A percentile compares a stretch with the other conserved stretches of the same genome.
phyloP scores from a whole-genome alignment of 495 filamentous ascomycete genomes.

The Aspergillus diversus region DNA sequence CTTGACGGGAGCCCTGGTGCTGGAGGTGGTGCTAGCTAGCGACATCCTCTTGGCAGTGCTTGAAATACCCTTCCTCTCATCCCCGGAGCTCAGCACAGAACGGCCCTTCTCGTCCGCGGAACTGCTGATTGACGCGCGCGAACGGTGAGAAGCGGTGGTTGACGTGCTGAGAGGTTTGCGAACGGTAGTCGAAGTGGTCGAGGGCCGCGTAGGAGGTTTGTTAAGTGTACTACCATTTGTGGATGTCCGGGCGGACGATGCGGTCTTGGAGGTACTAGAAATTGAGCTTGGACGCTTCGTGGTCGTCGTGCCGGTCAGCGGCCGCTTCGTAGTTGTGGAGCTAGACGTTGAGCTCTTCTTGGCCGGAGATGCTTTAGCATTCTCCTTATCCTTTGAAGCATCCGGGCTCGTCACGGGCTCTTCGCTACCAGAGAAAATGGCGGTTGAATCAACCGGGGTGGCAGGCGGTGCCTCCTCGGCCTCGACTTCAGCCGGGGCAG shows the following conservation, averaged over 20 bases:
- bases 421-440: constrained; percentile 42
- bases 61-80: constrained; percentile 50
- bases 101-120: constrained; percentile 53
- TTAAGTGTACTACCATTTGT: constrained; percentile 41
- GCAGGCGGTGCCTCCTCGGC: constrained; percentile 41
- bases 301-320: constrained; percentile 35
- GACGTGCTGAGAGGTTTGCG: constrained; percentile 46
- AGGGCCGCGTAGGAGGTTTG: constrained; percentile 49
- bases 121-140: constrained; percentile 50
- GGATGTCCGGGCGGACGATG: constrained; percentile 34
- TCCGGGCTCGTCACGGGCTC: constrained; percentile 46
- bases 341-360: constrained; percentile 34
- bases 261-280: constrained; percentile 35
- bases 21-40: constrained; percentile 41
- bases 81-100: constrained; percentile 49
- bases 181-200: constrained; percentile 38
- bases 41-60: constrained; percentile 54
- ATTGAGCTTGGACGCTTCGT: constrained; percentile 44
- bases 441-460: constrained; percentile 44
- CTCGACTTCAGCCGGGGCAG: constrained; percentile 31
- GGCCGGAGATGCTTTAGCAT: constrained; percentile 32
- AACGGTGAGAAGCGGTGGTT: constrained; percentile 47
- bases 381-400: constrained; percentile 44
- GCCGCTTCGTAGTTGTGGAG: constrained; percentile 33
- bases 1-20: constrained; percentile 41